Evolutionary conservation across 768 basidiomycete genomes (phyloP), one percentile per base, ranked within the genome.

Genomic region (Naematelia encephala): DNA sequence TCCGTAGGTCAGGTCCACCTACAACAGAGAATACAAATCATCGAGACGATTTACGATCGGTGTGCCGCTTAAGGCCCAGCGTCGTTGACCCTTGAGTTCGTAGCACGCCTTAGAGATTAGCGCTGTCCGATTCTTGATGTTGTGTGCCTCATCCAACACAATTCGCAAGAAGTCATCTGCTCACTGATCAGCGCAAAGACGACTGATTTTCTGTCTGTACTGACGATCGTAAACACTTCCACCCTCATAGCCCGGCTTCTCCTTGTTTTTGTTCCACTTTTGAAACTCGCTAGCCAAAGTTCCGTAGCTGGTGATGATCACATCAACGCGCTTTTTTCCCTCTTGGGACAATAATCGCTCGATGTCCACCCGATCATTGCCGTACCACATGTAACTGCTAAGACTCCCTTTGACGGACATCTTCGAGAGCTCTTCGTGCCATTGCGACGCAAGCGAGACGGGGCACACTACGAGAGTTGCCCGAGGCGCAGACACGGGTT

Each of bases 1-100:
- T 51, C 12, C 47, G 19, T 2, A 57, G 19, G 14, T 13, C 10
- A 39, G 10, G 19, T 25, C 45, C 22, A 67, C 72, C 57, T 39
- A 70, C 65, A 89, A 74, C 1, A 98, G 80, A 1, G 91, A 93
- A 69, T 88, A 91, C 14, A 98, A 80, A 69, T 98, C 94, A 67
- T 93, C 90, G 4, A 94, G 81, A 62, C 87, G 86, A 73, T 98
- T 98, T 56, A 96, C 90, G 59, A 98, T 97, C 0, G 94, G 94
- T 3, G 94, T 98, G 83, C 87, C 91, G 12, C 91, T 94, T 26
- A 94, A 85, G 2, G 90, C 90, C 94, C 94, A 98, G 63, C 88
- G 82, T 47, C 90, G 80, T 60, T 86, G 81, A 3, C 88, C 88
- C 21, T 81, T 83, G 10, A 98, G 81, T 4, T 89, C 89, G 73